Base-by-base conservation (phyloP, 345 rosid genomes). In the Laguncularia racemosa region DNA sequence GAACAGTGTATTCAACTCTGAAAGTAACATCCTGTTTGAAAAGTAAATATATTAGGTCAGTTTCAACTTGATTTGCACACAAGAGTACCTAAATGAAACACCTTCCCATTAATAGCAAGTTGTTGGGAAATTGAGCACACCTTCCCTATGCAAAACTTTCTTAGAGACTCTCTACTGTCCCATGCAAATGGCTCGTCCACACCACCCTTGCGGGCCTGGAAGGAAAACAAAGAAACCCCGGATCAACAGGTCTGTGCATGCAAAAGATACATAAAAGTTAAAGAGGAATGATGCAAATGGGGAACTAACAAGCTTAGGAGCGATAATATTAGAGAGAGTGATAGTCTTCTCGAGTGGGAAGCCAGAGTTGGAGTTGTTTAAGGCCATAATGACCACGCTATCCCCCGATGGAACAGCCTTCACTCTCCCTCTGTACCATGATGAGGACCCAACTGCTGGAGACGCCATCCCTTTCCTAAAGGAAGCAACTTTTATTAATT, bases 101-200 rank as follows among this genome's bases (percentile, higher is more conserved):
- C 4, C 58, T 16, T 33, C 20, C 20, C 38, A 55, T 55, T 17
- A 33, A 38, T 16, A 46, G 15, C 16, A 28, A 59, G 44, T 54
- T 47, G 16, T 61, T 53, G 52, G 40, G 16, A 14, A 18, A 66
- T 48, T 8, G 54, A 16, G 26, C 60, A n/a, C 54, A 95, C 99
- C 99, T 95, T 81, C 56, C 99, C 99, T 12, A 95, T 81, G 81
- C 97, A 90, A 60, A 88, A 89, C 82, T 88, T 88, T 75, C 99
- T 85, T 65, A 93, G 71, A 75, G 59, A 87, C 64, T 93, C 97
- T 61, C 90, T 84, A 78, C 97, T 89, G 55, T 82, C 86, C 99
- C 99, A 93, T 48, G 99, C 99, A 72, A 89, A 93, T 15, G 90
- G 76, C 79, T 95, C 99, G 65, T 95, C 99, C 53, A 68, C 47